phyloP scores from a whole-genome alignment of 805 yeast species.

The Saturnispora zaruensis region DNA sequence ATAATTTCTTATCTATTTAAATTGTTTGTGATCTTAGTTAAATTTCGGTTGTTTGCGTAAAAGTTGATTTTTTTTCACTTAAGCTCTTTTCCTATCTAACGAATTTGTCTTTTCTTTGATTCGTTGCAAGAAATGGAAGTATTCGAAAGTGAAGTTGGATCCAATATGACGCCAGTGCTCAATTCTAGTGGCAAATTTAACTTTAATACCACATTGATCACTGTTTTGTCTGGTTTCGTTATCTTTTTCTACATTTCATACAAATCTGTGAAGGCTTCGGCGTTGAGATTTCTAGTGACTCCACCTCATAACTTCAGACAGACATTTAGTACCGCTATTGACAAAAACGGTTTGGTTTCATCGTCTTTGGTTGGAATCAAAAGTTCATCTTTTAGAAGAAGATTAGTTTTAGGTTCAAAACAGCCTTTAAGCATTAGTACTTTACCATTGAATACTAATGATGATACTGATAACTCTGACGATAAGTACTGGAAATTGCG shows the following conservation, averaged over 20 bases:
- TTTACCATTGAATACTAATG: conserved; percentile 21
- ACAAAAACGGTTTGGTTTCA: conserved; percentile 15
- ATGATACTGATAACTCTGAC: conserved; percentile 12
- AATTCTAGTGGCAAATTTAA: background rate
- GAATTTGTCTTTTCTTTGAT: background rate
- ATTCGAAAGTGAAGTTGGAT: background rate
- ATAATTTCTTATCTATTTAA: background rate
- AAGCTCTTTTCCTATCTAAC: background rate
- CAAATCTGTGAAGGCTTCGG: conserved; percentile 10
- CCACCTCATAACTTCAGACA: conserved; percentile 26
- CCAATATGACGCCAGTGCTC: background rate
- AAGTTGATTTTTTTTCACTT: background rate
- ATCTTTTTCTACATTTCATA: background rate
- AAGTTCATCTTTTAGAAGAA: conserved; percentile 22
- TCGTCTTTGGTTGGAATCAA: conserved; percentile 22
- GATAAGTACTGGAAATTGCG: conserved; percentile 16
- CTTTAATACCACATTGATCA: background rate
- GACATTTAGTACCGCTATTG: conserved; percentile 17
- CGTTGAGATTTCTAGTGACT: conserved; percentile 20
- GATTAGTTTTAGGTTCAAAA: conserved; percentile 25
- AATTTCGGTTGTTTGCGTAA: conserved; percentile 2
- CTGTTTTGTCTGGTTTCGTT: background rate
- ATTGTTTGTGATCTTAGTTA: background rate
- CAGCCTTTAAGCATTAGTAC: conserved; percentile 30
- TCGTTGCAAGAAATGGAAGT: background rate